Base-by-base conservation (phyloP, 2,329 filamentous ascomycete species). In the Daldinia eschscholtzii region DNA sequence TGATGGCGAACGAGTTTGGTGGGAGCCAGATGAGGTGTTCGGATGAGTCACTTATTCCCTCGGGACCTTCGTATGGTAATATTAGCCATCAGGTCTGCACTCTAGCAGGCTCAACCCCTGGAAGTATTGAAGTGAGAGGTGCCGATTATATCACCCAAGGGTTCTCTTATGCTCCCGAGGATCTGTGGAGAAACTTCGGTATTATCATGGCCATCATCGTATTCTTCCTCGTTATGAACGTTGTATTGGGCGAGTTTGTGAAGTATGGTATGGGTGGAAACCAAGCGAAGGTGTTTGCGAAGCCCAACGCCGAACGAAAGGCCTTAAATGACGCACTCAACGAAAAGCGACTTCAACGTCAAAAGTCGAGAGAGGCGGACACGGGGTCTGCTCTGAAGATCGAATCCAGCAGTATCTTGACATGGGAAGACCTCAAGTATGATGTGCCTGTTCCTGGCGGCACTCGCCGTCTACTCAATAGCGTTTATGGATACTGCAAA, bases 391-490 rank as follows among this genome's bases (percentile, higher is more conserved):
- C 87, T n/a, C 80, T 90, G 37, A 86, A 79, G 42, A 88, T 90
- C 65, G 81, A 83, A 2, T 90, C 88, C 0, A 85, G 86, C 73
- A 88, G 89, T 39, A 84, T 93, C n/a, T 85, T 97, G 67, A 97
- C 94, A 0, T 97, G 93, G 92, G 92, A 95, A 77, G 85, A 92
- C 71, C 88, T 98, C 67, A 93, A 91, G 76, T 97, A 97, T 77
- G 88, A 91, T 65, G 89, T 91, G 0, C 88, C 88, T 0, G 84
- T 89, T 3, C 83, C 87, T 0, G 85, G 84, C 4, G 88, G 87
- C 2, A 86, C 83, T 4, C 83, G 86, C 9, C 84, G 85, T 4
- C 83, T 90, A 5, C 83, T 90, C 1, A 84, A 85, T 76, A 81
- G 83, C 44, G 81, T 89, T 1, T 86, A 82, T 63, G 94, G 90